These are phyloP conservation scores for Epichloe aotearoae DNA, from an alignment of 2,329 filamentous ascomycete genomes.

Conservation along the genomic window DNA sequence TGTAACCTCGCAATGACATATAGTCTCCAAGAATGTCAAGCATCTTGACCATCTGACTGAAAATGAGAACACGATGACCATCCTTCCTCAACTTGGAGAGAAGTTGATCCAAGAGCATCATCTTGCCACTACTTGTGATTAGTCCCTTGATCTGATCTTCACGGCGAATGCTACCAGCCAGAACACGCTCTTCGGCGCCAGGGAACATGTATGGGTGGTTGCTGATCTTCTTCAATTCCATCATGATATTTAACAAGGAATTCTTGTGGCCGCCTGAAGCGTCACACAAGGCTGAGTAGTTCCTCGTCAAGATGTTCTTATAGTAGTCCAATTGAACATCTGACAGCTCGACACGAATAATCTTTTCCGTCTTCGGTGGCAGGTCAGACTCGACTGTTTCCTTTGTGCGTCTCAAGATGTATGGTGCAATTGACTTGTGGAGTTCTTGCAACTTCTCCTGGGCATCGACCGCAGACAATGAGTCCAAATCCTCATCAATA, in stretches of 20 bases:
- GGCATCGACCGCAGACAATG: constrained; percentile 62
- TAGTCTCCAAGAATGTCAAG: constrained; percentile 93
- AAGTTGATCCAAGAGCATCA: constrained; percentile 97
- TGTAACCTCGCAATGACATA: constrained; percentile 80
- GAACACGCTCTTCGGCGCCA: constrained; percentile 78
- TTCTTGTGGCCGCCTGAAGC: constrained; percentile 86
- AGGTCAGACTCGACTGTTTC: constrained; percentile 95
- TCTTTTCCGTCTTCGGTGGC: constrained; percentile 95
- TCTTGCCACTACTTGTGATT: constrained; percentile 95
- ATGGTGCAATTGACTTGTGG: constrained; percentile 78
- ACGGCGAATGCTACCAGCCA: constrained; percentile 65
- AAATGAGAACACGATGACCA: constrained; percentile 90
- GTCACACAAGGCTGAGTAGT: constrained; percentile 88
- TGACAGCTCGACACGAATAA: constrained; percentile 91
- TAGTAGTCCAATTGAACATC: constrained; percentile 97
- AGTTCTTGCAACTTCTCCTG: constrained; percentile 78
- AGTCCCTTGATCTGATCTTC: constrained; percentile 87
- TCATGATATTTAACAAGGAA: constrained; percentile 94
- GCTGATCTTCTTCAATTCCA: constrained; percentile 98
- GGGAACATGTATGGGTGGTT: constrained; percentile 98
- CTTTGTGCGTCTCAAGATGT: constrained; percentile 90
- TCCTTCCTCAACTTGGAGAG: constrained; percentile 86
- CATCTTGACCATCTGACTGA: constrained; percentile 99
- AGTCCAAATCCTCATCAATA: constrained; percentile 84
- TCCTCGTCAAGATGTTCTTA: constrained; percentile 95